A percentile compares a stretch with the other conserved stretches of the same genome.
Evolutionary conservation across 202 grass and related monocot genomes (phyloP).

Genomic region (Alloteropsis angusta): DNA sequence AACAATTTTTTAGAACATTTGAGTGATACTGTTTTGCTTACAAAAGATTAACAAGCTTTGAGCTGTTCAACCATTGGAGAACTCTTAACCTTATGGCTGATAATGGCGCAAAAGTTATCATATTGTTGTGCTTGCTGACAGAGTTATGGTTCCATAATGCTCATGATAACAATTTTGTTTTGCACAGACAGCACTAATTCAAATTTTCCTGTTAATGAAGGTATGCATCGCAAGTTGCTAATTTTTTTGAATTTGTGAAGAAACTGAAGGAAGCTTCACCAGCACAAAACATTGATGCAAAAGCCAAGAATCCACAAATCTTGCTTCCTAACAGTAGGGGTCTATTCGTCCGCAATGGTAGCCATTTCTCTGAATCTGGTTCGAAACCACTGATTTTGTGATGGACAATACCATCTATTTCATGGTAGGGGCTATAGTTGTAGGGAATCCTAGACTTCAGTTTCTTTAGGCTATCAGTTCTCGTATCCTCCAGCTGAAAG

Average conservation of each 20-base stretch:
- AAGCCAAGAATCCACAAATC: constrained; percentile 14
- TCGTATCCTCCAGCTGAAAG: background rate
- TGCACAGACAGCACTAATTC: background rate
- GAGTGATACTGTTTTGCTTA: background rate
- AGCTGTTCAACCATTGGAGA: background rate
- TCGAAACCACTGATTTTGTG: constrained; percentile 12
- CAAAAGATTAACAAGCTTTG: background rate
- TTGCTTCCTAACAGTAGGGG: constrained; percentile 27
- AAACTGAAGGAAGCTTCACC: constrained; percentile 35
- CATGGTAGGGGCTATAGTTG: background rate
- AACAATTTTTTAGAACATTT: background rate
- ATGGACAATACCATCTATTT: background rate
- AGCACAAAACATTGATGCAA: background rate
- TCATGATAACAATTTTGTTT: background rate
- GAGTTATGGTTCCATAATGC: background rate
- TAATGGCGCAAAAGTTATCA: background rate
- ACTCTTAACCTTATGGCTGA: background rate
- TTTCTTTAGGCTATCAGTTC: background rate
- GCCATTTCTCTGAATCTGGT: constrained; percentile 20
- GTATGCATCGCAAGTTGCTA: constrained; percentile 35
- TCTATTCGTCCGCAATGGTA: constrained; percentile 8
- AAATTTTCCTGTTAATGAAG: background rate
- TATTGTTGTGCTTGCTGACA: background rate
- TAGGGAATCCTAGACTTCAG: background rate
- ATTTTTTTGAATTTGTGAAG: constrained; percentile 52